A percentile compares a stretch with the other conserved stretches of the same genome.
These are phyloP conservation scores for Spiraea crenata DNA, from an alignment of 331 rosid species.

Conservation along the genomic window DNA sequence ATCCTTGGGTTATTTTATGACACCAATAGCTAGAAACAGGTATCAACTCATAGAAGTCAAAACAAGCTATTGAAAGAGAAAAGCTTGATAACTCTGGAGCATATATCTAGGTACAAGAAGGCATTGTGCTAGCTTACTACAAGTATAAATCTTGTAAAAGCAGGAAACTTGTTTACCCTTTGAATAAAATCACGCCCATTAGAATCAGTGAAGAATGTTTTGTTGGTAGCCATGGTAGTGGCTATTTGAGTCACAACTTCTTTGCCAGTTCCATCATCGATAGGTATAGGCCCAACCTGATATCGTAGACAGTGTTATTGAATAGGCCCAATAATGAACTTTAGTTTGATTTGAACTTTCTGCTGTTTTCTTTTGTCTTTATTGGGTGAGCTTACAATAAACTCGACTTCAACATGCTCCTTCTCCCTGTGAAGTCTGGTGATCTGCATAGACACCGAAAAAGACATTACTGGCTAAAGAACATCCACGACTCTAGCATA, in stretches of 20 bases:
- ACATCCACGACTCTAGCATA: conserved; percentile 5
- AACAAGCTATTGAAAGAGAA: conserved; percentile 6
- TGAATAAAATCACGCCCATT: conserved; percentile 51
- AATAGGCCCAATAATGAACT: conserved; percentile 2
- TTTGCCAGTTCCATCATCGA: conserved; percentile 45
- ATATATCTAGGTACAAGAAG: not conserved
- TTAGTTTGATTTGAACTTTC: not conserved
- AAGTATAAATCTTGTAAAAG: conserved; percentile 3
- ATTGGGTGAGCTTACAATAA: conserved; percentile 37
- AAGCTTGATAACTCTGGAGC: conserved; percentile 11
- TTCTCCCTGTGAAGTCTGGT: conserved; percentile 47
- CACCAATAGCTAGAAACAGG: conserved; percentile 4
- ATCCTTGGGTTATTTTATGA: conserved; percentile 20
- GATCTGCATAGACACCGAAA: conserved; percentile 28
- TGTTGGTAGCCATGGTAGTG: conserved; percentile 37
- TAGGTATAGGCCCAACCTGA: conserved; percentile 53
- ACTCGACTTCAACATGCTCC: conserved; percentile 56
- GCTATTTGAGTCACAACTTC: conserved; percentile 42
- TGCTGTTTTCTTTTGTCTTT: not conserved
- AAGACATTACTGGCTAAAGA: conserved; percentile 6
- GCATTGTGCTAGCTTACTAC: not conserved
- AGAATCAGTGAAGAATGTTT: conserved; percentile 51
- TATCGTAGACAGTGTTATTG: conserved; percentile 1
- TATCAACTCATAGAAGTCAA: conserved; percentile 9
- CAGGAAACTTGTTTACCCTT: conserved; percentile 35